Evolutionary conservation across 2,329 filamentous ascomycete genomes (phyloP).

Genomic region (Hyphodiscus sp.): DNA sequence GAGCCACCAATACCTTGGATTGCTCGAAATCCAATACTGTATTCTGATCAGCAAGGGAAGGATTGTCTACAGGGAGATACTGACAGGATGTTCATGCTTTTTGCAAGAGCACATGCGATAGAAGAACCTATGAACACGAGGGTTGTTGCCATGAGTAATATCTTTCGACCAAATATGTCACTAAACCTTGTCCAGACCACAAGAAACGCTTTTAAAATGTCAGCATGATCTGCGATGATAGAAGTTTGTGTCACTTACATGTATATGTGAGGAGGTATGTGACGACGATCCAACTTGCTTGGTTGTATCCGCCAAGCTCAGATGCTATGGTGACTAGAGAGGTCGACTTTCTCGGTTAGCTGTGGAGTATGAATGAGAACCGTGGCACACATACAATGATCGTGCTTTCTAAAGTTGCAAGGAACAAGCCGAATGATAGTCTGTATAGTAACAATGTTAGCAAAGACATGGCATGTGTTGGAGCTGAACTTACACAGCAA

Average conservation of each 20-base stretch:
- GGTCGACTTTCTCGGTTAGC: constrained; percentile 1
- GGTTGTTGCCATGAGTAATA: background rate
- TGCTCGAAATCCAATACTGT: constrained; percentile 12
- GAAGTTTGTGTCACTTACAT: background rate
- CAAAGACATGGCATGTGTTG: background rate
- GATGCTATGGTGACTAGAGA: constrained; percentile 26
- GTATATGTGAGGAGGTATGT: background rate
- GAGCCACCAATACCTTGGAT: constrained; percentile 40
- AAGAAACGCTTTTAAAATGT: background rate
- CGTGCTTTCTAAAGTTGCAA: background rate
- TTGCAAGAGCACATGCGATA: background rate
- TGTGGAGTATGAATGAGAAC: background rate
- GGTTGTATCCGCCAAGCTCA: background rate
- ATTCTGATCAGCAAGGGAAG: background rate
- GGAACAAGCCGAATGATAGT: background rate
- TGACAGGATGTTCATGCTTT: background rate
- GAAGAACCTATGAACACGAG: background rate
- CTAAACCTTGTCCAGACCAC: background rate
- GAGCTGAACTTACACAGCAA: background rate
- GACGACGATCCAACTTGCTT: background rate
- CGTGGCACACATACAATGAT: background rate
- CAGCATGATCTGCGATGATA: background rate
- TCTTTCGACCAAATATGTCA: background rate
- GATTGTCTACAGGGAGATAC: background rate
- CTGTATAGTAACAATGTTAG: background rate